Base-by-base conservation (phyloP, 768 basidiomycete genomes). In the Leccinum arenicola region DNA sequence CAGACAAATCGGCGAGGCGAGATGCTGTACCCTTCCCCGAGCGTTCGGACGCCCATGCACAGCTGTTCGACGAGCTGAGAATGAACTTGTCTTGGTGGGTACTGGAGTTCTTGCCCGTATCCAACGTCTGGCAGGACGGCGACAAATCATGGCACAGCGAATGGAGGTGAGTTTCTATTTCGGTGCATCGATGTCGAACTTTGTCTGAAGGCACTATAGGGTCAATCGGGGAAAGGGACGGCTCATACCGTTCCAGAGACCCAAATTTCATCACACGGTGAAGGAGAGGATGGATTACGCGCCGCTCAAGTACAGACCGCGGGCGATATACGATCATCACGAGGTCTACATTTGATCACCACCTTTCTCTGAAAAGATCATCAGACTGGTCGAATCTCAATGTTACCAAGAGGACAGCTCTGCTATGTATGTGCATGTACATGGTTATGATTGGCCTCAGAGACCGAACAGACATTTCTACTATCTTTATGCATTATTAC, bases 191-290 rank as follows among this genome's bases (percentile, higher is more conserved):
- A 11, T 8, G 15, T 43, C 21, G 25, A 58, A 38, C 11, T 9
- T 40, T 52, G 12, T 31, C 53, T 61, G 45, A 63, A 50, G 47
- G 2, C 6, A 19, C 25, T n/a, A 48, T 38, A 76, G 72, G 36
- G 43, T 69, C 15, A 80, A 90, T 65, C 60, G 86, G 3, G 88
- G 88, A 12, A 76, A 73, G 56, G 87, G 87, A 0, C 79, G 89
- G 15, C 60, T 67, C n/a, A 80, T 91, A 55, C 64, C 68, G 7
- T 76, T 75, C 47, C 52, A 61, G 21, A 61, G 76, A 7, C 86
- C 88, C 0, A 77, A 77, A 9, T 85, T 91, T 67, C 89, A 91
- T 64, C 65, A 75, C 47, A 84, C 83, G 4, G 90, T 92, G 36
- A 78, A 81, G 71, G 68, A 79, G 60, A 81, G 89, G 48, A 84